phyloP scores from a whole-genome alignment of 2,329 filamentous ascomycete species.

The Fusarium xylarioides region DNA sequence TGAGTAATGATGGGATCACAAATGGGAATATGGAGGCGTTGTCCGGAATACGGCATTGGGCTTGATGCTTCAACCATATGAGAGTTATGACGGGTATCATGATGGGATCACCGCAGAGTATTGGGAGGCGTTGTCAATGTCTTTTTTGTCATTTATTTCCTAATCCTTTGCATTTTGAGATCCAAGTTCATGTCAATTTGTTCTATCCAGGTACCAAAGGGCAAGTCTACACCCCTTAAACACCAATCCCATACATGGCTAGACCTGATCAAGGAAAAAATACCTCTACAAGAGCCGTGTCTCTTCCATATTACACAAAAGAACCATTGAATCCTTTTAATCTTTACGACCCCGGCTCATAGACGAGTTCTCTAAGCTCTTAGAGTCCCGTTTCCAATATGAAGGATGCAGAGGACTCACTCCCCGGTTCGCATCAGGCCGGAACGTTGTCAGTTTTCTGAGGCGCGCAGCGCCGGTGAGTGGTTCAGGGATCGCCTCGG shows the following conservation, averaged over 20 bases:
- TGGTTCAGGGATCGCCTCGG: neutral
- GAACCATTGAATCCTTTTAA: neutral
- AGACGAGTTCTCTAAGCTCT: neutral
- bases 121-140: neutral
- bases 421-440: neutral
- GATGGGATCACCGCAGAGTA: neutral
- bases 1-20: neutral
- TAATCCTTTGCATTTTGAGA: neutral
- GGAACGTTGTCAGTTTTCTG: neutral
- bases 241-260: neutral
- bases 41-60: constrained; percentile 38
- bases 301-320: too few species aligned
- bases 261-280: neutral
- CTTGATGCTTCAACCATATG: constrained; percentile 30
- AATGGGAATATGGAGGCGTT: neutral
- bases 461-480: neutral
- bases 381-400: neutral
- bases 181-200: neutral
- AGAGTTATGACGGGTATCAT: neutral
- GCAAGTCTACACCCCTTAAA: neutral
- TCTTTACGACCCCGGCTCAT: neutral
- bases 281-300: neutral
- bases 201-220: neutral
- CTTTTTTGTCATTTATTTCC: neutral
- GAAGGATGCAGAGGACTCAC: neutral